These are phyloP conservation scores for Ceriops tagal DNA, from an alignment of 345 rosid species.

Conservation along the genomic window DNA sequence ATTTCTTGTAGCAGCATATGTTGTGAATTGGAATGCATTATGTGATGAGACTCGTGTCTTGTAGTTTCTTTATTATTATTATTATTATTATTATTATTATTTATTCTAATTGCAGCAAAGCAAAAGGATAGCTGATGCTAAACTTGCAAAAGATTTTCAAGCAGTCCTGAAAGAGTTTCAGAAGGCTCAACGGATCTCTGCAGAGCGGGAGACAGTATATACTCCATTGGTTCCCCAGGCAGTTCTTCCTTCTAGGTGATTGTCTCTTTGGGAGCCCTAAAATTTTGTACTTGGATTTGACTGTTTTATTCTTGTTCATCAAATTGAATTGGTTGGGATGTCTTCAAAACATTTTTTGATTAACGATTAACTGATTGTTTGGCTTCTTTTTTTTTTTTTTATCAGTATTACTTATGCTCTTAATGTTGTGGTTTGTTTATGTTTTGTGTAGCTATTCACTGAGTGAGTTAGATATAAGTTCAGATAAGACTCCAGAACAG, in stretches of 20 bases:
- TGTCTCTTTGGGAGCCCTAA: background rate
- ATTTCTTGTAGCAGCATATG: too few relatives aligned
- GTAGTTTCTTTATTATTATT: background rate
- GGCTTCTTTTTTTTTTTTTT: too few relatives aligned
- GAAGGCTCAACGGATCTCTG: constrained; percentile 93
- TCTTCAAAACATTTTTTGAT: background rate
- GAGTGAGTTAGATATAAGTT: constrained; percentile 49
- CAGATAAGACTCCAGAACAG: constrained; percentile 52
- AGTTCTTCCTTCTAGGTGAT: constrained; percentile 63
- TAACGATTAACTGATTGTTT: background rate
- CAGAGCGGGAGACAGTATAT: constrained; percentile 90
- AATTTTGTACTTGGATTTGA: background rate
- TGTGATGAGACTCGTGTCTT: background rate
- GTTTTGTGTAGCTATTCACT: constrained; percentile 36
- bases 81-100: background rate
- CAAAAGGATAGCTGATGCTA: constrained; percentile 93
- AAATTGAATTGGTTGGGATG: background rate
- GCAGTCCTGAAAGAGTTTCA: constrained; percentile 91
- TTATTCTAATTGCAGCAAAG: constrained; percentile 43
- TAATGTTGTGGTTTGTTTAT: constrained; percentile 17
- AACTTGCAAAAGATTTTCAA: constrained; percentile 98
- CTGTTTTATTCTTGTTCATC: background rate
- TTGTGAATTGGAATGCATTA: background rate
- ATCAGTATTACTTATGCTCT: background rate
- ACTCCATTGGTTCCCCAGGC: constrained; percentile 75